Base-by-base conservation (phyloP, 495 filamentous ascomycete species). In the Hypoxylon fragiforme region DNA sequence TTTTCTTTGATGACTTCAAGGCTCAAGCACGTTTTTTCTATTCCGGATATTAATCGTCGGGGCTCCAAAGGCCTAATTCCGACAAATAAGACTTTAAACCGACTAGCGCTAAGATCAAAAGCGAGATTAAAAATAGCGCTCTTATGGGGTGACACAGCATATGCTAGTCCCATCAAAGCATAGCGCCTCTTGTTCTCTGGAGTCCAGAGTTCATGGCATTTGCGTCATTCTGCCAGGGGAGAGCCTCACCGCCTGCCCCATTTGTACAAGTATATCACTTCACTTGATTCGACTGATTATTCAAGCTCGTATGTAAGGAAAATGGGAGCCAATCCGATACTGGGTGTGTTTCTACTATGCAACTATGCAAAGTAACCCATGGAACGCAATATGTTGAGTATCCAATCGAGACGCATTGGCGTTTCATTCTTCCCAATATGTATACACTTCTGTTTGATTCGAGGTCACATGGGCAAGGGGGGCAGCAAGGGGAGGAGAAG, bases 111-210 rank as follows among this genome's bases (percentile, higher is more conserved):
- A n/a, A n/a, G n/a, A n/a, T n/a, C n/a, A n/a, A 18, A 26, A 43
- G 43, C 42, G 35, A 52, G 34, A 52, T 52, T 54, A 39, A 49
- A 56, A 44, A 44, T 50, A 43, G 51, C 19, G 50, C 9, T 28
- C 24, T 28, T 4, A 9, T 28, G 9, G 24, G 24, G 24, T 4
- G 24, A 9, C 9, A 28, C 24, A 28, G 9, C 4, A 28, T 28
- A 28, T 12, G n/a, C 44, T 55, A 55, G 21, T 1, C 37, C n/a
- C 38, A 12, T 37, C 36, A 3, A 8, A 30, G 30, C 4, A 15
- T 60, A 54, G 35, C 40, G 40, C 6, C 2, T 34, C 31, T 4
- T 9, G 24, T 4, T 31, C 38, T n/a, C n/a, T n/a, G n/a, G n/a
- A n/a, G n/a, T n/a, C n/a, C n/a, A n/a, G 6, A 41, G 3, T 41